Percentiles rank a stretch among this genome's conserved stretches.
Evolutionary conservation across 345 rosid species (phyloP).

Genomic region (Firmiana major): DNA sequence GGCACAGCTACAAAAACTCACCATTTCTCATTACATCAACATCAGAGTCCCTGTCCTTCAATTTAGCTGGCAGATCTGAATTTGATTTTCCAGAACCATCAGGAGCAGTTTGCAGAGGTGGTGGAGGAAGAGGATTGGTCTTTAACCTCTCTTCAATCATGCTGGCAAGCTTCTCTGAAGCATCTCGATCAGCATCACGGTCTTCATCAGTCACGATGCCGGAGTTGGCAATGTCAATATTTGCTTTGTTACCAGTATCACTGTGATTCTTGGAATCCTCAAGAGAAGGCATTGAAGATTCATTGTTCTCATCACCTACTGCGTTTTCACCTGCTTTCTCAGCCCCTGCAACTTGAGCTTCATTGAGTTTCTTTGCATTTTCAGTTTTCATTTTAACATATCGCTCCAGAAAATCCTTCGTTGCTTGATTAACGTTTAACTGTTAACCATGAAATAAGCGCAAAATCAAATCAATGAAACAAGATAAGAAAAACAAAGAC

Average conservation of each 20-base stretch:
- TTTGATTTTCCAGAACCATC: constrained; percentile 46
- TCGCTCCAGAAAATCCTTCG: constrained; percentile 71
- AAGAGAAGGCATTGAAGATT: constrained; percentile 25
- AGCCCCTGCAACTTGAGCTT: constrained; percentile 36
- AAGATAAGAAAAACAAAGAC: not conserved
- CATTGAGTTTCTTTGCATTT: constrained; percentile 58
- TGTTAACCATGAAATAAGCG: constrained; percentile 24
- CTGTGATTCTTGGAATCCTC: constrained; percentile 48
- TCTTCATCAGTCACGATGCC: constrained; percentile 85
- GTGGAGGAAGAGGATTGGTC: constrained; percentile 86
- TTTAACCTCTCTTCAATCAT: constrained; percentile 84
- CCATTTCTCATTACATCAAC: constrained; percentile 46
- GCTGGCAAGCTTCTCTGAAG: constrained; percentile 57
- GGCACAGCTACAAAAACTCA: constrained; percentile 25
- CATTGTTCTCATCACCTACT: constrained; percentile 39
- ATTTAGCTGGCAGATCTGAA: constrained; percentile 50
- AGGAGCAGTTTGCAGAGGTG: constrained; percentile 55
- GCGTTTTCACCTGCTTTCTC: constrained; percentile 47
- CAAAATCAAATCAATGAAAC: constrained; percentile 12
- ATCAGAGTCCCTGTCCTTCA: constrained; percentile 67
- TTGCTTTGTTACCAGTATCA: constrained; percentile 51
- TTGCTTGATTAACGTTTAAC: constrained; percentile 91
- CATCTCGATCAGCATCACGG: constrained; percentile 70
- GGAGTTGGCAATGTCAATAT: constrained; percentile 53
- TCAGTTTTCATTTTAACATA: constrained; percentile 82